These are phyloP conservation scores for Priceomyces melissophilus DNA, from an alignment of 805 yeast genomes.

Conservation along the genomic window DNA sequence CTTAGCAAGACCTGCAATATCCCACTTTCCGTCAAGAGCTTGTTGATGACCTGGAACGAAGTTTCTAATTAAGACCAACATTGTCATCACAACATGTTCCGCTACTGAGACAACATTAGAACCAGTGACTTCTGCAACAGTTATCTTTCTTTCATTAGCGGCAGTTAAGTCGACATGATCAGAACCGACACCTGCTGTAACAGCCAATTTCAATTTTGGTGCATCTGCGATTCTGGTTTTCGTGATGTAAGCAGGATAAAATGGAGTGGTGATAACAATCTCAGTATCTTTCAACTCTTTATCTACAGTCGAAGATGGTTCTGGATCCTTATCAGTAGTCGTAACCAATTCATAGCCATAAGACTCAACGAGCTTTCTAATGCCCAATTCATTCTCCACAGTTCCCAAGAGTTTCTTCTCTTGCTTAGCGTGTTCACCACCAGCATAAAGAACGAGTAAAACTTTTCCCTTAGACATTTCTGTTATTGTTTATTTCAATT, in stretches of 20 bases:
- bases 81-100: conserved; percentile 75
- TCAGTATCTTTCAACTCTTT: conserved; percentile 68
- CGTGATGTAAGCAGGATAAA: conserved; percentile 76
- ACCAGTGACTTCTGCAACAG: conserved; percentile 79
- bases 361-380: conserved; percentile 58
- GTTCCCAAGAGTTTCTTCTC: conserved; percentile 64
- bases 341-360: conserved; percentile 66
- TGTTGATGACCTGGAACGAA: conserved; percentile 77
- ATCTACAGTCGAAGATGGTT: conserved; percentile 56
- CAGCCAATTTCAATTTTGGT: conserved; percentile 62
- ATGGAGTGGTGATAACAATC: conserved; percentile 75
- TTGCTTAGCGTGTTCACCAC: conserved; percentile 55
- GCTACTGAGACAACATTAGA: conserved; percentile 79
- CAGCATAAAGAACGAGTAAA: conserved; percentile 57
- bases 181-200: conserved; percentile 85
- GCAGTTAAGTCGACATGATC: conserved; percentile 75
- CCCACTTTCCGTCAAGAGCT: conserved; percentile 62
- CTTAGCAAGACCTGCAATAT: conserved; percentile 72
- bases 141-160: conserved; percentile 58
- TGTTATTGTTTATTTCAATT: background rate
- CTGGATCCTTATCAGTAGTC: conserved; percentile 66
- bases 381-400: conserved; percentile 72
- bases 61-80: conserved; percentile 67
- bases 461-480: conserved; percentile 34
- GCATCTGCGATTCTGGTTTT: conserved; percentile 65